Evolutionary conservation across 108 stramenopile genomes (phyloP), one percentile per base, ranked within the genome.

Genomic region (Parietichytrium sp.): DNA sequence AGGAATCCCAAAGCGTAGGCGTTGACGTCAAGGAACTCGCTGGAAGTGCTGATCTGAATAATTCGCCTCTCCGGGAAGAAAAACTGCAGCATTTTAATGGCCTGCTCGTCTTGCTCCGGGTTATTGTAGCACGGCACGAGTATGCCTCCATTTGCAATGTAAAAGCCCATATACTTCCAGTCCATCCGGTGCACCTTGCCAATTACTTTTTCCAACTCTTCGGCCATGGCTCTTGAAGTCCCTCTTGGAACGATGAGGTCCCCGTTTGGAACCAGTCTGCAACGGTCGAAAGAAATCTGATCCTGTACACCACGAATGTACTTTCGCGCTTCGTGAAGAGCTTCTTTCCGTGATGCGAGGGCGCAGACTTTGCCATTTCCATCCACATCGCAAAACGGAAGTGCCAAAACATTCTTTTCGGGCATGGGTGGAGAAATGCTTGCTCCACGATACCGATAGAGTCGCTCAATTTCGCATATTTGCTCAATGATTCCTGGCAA

Each of bases 91-190:
- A 72, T 42, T 2, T 72, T 72, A 33, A 72, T 72, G 10, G 61
- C 61, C 10, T 42, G 61, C 61, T 45, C 20, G 25, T 72, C 61
- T 16, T 45, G 36, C 12, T 72, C 61, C 13, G 18, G 18, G 4
- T 72, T 72, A 27, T 25, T 25, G 42, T 72, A 72, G 6, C 38
- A 16, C 6, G 61, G 61, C 13, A 72, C 61, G 42, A 72, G 61
- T 1, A 72, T 38, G 33, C 61, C 61, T 23, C 61, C 61, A 45
- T 72, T 72, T 7, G 61, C 61, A 47, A 72, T 6, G 20, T 33
- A 72, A 20, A 72, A 72, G 42, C 61, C 61, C 61, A 72, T 72
- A 25, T 72, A 72, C 45, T 42, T 33, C 20, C 45, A 8, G 42
- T 72, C 61, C 38, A 72, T 33, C 33, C 45, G 20, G 20, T 72